Percentiles rank a stretch among this genome's conserved stretches.
These are phyloP conservation scores for Paraurostyla sp. DNA, from an alignment of 73 alveolate genomes.

Conservation along the genomic window DNA sequence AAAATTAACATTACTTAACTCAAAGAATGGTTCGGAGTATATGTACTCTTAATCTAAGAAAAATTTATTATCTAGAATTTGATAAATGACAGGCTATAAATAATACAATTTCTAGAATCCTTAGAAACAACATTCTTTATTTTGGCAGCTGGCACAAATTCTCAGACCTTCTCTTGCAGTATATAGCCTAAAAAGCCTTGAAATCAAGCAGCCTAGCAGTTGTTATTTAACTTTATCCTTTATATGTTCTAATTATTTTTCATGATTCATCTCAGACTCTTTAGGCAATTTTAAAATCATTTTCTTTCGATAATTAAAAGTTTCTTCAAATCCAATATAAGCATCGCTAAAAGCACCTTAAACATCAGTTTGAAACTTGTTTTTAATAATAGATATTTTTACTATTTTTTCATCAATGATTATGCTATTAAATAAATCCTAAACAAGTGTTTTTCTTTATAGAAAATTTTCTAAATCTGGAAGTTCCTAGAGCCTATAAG, in stretches of 20 bases:
- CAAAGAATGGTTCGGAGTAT: neutral
- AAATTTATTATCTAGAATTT: too few species aligned
- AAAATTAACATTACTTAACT: neutral
- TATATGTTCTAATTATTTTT: neutral
- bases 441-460: neutral
- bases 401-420: conserved; percentile 43
- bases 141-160: too few species aligned
- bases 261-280: neutral
- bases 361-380: conserved; percentile 1
- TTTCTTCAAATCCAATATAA: neutral
- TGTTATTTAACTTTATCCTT: neutral
- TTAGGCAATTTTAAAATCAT: too few species aligned
- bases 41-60: too few species aligned
- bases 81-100: neutral
- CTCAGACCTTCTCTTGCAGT: too few species aligned
- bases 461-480: neutral
- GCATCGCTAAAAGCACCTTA: neutral
- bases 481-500: neutral
- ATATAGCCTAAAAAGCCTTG: neutral
- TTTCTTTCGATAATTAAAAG: neutral
- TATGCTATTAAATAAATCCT: conserved; percentile 21
- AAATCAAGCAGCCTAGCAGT: neutral
- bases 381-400: conserved; percentile 6
- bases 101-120: neutral
- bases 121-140: neutral